These are phyloP conservation scores for Mrakia blollopis DNA, from an alignment of 768 basidiomycete genomes.

Conservation along the genomic window DNA sequence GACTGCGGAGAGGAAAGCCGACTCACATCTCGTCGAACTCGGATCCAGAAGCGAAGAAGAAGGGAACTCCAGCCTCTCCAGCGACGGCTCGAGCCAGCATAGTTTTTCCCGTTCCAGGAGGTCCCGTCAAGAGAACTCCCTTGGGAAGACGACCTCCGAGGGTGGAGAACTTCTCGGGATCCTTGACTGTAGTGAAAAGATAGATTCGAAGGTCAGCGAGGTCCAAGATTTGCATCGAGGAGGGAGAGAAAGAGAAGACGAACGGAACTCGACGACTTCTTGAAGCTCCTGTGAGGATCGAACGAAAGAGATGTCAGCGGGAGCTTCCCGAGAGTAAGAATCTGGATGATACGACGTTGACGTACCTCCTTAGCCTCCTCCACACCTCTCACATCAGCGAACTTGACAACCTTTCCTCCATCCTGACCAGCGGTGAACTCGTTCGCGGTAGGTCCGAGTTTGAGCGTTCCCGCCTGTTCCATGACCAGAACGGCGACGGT, in stretches of 20 bases:
- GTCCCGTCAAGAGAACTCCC: conserved; percentile 64
- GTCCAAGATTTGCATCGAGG: conserved; percentile 34
- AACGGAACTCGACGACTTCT: conserved; percentile 92
- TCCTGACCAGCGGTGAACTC: conserved; percentile 52
- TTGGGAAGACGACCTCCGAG: conserved; percentile 93
- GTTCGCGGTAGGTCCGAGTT: conserved; percentile 28
- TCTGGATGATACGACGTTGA: conserved; percentile 12
- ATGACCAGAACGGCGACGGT: conserved; percentile 48
- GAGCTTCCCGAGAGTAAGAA: neutral
- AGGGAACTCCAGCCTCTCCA: conserved; percentile 95
- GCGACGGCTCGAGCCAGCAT: conserved; percentile 93
- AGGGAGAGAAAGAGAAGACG: conserved; percentile 82
- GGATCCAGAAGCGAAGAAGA: conserved; percentile 94
- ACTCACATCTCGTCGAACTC: conserved; percentile 91
- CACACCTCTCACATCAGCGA: conserved; percentile 92
- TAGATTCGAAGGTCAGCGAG: neutral
- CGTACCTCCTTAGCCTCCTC: conserved; percentile 90
- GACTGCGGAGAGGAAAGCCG: conserved; percentile 69
- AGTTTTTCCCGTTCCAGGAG: conserved; percentile 87
- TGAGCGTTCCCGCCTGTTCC: conserved; percentile 30
- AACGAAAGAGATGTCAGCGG: too few species aligned
- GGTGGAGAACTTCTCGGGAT: conserved; percentile 80
- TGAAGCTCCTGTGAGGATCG: conserved; percentile 43
- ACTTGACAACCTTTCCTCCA: conserved; percentile 75
- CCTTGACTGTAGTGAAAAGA: conserved; percentile 67